Conservation (phyloP, 306 rosid genomes). For the Glycine soja region DNA sequence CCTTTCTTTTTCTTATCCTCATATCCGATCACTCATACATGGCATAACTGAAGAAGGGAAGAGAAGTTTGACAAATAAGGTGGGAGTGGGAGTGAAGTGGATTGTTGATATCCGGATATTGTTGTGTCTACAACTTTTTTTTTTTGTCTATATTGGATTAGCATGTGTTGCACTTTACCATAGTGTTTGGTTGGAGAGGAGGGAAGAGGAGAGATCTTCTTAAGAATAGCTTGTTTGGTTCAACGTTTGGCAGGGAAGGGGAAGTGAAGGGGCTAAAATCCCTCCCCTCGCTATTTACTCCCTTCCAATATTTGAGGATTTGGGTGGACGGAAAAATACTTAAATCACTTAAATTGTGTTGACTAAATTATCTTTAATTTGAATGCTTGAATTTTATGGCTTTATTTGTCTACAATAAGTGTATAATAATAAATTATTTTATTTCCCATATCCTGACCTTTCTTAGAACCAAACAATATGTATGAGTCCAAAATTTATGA, state of each 20-base stretch:
- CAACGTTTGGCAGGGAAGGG: not conserved
- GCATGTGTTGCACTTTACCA: not conserved
- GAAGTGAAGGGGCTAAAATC: not conserved
- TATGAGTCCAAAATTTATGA: not conserved
- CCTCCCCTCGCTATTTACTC: not conserved
- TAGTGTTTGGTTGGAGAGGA: not conserved
- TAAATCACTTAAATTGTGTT: not conserved
- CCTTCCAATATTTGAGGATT: not conserved
- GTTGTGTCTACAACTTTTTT: not conserved
- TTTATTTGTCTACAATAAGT: not conserved
- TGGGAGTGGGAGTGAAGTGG: slow-evolving; percentile 7
- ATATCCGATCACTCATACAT: not conserved
- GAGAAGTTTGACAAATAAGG: slow-evolving; percentile 12
- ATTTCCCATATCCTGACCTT: not conserved
- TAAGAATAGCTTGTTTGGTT: not conserved
- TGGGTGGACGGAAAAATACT: not conserved
- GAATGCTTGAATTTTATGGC: not conserved
- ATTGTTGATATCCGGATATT: not conserved
- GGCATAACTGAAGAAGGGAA: not conserved
- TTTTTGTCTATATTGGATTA: not conserved
- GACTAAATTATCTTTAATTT: not conserved
- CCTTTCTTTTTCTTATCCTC: not conserved
- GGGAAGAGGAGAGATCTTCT: not conserved
- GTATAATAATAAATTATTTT: not conserved
- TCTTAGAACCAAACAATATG: not conserved